Evolutionary conservation across 164 flowering plant species (phyloP).

Genomic region (Kalanchoe fedtschenkoi): DNA sequence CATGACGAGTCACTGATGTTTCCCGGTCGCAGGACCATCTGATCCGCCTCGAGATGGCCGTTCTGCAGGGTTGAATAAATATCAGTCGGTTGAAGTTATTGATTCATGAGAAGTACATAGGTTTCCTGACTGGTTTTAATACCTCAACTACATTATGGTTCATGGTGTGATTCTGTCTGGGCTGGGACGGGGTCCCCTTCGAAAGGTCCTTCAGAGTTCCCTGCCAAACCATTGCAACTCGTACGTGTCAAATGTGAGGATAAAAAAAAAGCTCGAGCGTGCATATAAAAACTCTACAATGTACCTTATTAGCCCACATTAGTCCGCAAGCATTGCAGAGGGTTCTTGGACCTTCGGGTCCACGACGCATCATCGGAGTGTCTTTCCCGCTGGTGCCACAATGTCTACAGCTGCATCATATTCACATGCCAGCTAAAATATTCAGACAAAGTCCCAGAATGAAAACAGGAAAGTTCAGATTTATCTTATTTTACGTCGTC

Average conservation of each 20-base stretch:
- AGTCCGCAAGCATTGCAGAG: constrained; percentile 70
- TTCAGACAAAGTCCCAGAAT: background rate
- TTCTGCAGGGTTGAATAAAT: constrained; percentile 10
- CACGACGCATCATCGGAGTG: constrained; percentile 65
- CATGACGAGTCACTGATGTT: constrained; percentile 17
- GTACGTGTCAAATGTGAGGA: background rate
- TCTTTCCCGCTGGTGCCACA: constrained; percentile 43
- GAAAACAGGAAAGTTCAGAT: background rate
- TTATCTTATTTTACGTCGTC: no score
- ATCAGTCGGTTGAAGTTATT: background rate
- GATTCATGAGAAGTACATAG: background rate
- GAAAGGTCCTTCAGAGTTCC: constrained; percentile 49
- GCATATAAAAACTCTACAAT: background rate
- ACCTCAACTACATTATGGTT: constrained; percentile 25
- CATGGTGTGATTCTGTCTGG: constrained; percentile 17
- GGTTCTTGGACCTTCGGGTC: constrained; percentile 60
- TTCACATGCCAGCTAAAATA: background rate
- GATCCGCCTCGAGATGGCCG: constrained; percentile 16
- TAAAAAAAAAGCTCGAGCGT: background rate
- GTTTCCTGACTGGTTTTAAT: background rate
- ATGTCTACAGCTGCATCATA: constrained; percentile 32
- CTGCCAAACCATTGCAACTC: constrained; percentile 13
- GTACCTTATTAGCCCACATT: constrained; percentile 63
- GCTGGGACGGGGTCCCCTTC: constrained; percentile 20
- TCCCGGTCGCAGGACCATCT: constrained; percentile 14